phyloP scores from a whole-genome alignment of 768 basidiomycete genomes.

The Auricularia sp. region DNA sequence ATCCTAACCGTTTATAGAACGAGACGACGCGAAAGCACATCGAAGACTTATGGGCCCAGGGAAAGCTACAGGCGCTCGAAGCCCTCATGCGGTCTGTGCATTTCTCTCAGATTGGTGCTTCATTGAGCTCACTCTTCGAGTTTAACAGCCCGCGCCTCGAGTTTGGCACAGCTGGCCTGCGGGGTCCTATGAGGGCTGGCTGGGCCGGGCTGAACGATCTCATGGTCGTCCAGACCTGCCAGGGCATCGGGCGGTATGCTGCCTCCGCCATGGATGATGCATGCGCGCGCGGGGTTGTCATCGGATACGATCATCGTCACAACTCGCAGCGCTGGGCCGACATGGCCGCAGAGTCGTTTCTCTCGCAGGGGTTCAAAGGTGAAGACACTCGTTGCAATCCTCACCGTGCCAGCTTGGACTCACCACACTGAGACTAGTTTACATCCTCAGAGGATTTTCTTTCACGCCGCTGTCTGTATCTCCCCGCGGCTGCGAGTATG shows the following conservation, averaged over 20 bases:
- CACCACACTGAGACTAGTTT: slow-evolving; percentile 13
- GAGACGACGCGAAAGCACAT: slow-evolving; percentile 39
- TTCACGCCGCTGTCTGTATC: slow-evolving; percentile 70
- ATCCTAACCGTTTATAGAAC: slow-evolving; percentile 28
- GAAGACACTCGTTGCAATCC: background rate
- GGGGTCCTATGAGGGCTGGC: slow-evolving; percentile 80
- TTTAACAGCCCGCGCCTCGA: slow-evolving; percentile 46
- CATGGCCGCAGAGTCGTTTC: slow-evolving; percentile 63
- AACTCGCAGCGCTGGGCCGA: slow-evolving; percentile 70
- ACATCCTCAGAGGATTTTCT: slow-evolving; percentile 56
- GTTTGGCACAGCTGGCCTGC: slow-evolving; percentile 79
- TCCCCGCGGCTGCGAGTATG: background rate
- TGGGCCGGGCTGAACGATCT: slow-evolving; percentile 90
- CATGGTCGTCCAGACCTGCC: slow-evolving; percentile 70
- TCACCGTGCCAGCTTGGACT: background rate
- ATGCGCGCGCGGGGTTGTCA: slow-evolving; percentile 53
- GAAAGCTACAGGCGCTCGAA: slow-evolving; percentile 39
- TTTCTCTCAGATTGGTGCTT: no score
- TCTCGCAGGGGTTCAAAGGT: slow-evolving; percentile 49
- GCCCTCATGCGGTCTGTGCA: slow-evolving; percentile 40
- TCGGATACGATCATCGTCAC: slow-evolving; percentile 80
- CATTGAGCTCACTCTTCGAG: background rate
- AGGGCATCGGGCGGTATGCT: slow-evolving; percentile 73
- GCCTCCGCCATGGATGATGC: slow-evolving; percentile 43
- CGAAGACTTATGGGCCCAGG: slow-evolving; percentile 32